These are phyloP conservation scores for Cryptococcus maquisensis DNA, from an alignment of 1,284 basidiomycete species.

Conservation along the genomic window DNA sequence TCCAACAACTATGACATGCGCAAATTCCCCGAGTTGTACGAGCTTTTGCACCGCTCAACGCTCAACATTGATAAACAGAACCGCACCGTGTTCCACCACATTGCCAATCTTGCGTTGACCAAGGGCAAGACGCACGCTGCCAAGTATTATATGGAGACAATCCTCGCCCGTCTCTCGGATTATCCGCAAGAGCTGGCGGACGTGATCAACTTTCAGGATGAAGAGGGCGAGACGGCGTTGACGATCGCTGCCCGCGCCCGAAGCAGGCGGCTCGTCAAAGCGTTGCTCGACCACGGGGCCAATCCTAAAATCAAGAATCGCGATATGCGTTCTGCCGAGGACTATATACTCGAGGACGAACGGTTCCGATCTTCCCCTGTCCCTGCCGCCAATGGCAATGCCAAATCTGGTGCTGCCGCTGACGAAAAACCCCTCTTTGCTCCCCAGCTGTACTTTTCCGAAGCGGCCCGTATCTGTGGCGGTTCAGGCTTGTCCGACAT, in stretches of 20 bases:
- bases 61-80: conserved; percentile 99
- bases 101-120: conserved; percentile 96
- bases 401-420: neutral
- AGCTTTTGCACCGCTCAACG: conserved; percentile 91
- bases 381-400: conserved; percentile 24
- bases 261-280: conserved; percentile 93
- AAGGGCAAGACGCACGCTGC: conserved; percentile 98
- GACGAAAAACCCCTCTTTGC: conserved; percentile 13
- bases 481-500: conserved; percentile 81
- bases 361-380: conserved; percentile 88
- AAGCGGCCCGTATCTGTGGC: conserved; percentile 80
- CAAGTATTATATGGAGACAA: conserved; percentile 98
- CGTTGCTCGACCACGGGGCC: conserved; percentile 93
- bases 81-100: conserved; percentile 97
- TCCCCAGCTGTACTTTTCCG: conserved; percentile 72
- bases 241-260: conserved; percentile 95
- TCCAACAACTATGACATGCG: conserved; percentile 99
- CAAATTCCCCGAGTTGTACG: conserved; percentile 97
- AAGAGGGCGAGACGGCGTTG: conserved; percentile 96
- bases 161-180: conserved; percentile 82
- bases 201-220: conserved; percentile 99
- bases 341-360: conserved; percentile 98
- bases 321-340: conserved; percentile 96
- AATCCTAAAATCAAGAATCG: conserved; percentile 93
- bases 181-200: conserved; percentile 96